Base-by-base conservation (phyloP, 805 yeast genomes). In the Candida chilensis region DNA sequence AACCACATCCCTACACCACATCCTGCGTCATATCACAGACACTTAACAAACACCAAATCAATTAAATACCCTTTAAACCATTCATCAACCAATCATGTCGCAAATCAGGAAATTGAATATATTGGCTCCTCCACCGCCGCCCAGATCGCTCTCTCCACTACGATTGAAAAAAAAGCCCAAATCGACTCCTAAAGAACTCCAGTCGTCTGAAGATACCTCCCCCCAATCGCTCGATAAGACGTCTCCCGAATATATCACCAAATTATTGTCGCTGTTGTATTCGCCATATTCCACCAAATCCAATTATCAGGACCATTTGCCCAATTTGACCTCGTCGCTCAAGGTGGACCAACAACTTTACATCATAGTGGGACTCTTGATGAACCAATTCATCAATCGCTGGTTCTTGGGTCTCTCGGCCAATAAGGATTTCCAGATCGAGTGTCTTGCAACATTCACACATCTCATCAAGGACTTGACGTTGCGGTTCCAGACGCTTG, bases 371-470 rank as follows among this genome's bases (percentile, higher is more conserved):
- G 71, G 73, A 0, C 46, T 72, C 10, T 41, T 72, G 4, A 33
- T 70, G 25, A 54, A 61, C 16, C 65, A 64, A 31, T 74, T 73
- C 38, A 57, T 73, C 3, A 49, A 56, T 14, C 44, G 55, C 7
- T 69, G 75, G 72, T 71, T 71, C 44, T 41, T 42, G 16, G 37
- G 43, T 13, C 42, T 68, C 5, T 50, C 71, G 1, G 61, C 55
- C 27, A 67, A 64, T 29, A 31, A 24, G 17, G 61, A 64, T 28
- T 59, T 74, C 30, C 38, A 53, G 7, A 39, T 32, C 13, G 77
- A 71, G 32, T 33, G 71, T 1, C 44, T 63, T 1, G 50, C 47
- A 14, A 44, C 60, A 2, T 34, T 55, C 7, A 64, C 71, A 0
- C 65, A 60, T 29, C 39, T 67, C 12, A 52, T 60, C 2, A 47